A percentile compares a stretch with the other conserved stretches of the same genome.
Evolutionary conservation across 441 rosid species (phyloP).

Genomic region (Populus trichocarpa): DNA sequence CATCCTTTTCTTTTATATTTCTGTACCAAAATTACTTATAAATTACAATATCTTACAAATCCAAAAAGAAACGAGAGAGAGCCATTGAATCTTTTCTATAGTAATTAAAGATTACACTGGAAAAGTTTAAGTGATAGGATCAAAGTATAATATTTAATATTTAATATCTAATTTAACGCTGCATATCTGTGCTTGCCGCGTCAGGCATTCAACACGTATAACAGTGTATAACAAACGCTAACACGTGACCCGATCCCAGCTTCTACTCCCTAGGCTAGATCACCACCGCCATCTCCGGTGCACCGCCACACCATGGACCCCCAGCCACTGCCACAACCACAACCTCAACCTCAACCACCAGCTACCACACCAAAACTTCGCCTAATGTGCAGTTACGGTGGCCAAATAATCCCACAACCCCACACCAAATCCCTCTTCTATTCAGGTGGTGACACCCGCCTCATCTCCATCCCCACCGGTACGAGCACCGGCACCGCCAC

Average conservation of each 20-base stretch:
- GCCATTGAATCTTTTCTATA: background rate
- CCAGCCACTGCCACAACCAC: conserved; percentile 18
- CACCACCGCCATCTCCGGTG: background rate
- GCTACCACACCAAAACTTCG: conserved; percentile 37
- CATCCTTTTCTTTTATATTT: background rate
- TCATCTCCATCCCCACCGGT: conserved; percentile 46
- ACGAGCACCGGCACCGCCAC: conserved; percentile 18
- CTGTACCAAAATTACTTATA: too few species aligned
- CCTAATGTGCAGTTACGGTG: conserved; percentile 77
- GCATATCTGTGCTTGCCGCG: background rate
- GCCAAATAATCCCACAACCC: conserved; percentile 44
- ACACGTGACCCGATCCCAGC: background rate
- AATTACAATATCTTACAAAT: background rate
- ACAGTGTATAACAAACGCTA: background rate
- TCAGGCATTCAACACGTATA: background rate
- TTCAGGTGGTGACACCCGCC: conserved; percentile 70
- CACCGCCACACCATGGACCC: conserved; percentile 17
- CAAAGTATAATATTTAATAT: background rate
- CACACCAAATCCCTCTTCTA: conserved; percentile 47
- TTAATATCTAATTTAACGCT: background rate
- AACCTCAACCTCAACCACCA: background rate
- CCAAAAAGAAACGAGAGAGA: background rate
- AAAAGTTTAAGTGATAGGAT: background rate
- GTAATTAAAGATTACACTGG: background rate
- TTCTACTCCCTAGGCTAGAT: background rate